A percentile compares a stretch with the other conserved stretches of the same genome.
These are phyloP conservation scores for Crucibulum parvulum DNA, from an alignment of 1,284 basidiomycete genomes.

Conservation along the genomic window DNA sequence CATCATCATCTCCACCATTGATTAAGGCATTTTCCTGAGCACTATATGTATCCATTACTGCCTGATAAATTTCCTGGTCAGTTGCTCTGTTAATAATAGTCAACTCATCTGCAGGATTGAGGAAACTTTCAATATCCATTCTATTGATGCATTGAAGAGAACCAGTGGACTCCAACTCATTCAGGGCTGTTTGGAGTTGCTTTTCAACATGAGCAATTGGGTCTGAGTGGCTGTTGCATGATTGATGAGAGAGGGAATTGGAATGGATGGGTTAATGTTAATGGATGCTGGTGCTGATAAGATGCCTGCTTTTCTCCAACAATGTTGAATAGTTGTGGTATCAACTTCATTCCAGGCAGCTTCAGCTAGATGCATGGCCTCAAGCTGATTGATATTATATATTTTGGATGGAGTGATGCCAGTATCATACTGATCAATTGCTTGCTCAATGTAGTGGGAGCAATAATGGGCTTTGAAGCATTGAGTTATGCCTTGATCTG, in stretches of 20 bases:
- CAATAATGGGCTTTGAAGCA: conserved; percentile 32
- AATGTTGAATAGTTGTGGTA: background rate
- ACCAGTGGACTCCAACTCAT: background rate
- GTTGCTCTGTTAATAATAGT: background rate
- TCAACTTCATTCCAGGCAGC: conserved; percentile 23
- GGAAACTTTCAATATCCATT: background rate
- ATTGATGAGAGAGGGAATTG: background rate
- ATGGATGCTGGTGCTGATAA: background rate
- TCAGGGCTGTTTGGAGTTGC: background rate
- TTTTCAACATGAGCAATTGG: background rate
- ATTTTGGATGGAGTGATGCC: conserved; percentile 23
- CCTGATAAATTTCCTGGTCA: background rate
- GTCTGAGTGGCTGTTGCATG: background rate
- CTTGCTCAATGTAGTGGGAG: conserved; percentile 14
- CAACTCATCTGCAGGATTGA: conserved; percentile 1
- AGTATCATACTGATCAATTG: conserved; percentile 30
- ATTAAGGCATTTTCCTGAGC: background rate
- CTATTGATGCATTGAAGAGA: background rate
- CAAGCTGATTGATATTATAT: conserved; percentile 39
- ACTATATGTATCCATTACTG: background rate
- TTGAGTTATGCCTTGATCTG: conserved; percentile 25
- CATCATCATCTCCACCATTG: background rate
- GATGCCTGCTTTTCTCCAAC: background rate
- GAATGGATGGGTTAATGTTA: background rate
- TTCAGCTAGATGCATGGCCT: conserved; percentile 34